phyloP scores from a whole-genome alignment of 768 basidiomycete species.

The Boletus sp. region DNA sequence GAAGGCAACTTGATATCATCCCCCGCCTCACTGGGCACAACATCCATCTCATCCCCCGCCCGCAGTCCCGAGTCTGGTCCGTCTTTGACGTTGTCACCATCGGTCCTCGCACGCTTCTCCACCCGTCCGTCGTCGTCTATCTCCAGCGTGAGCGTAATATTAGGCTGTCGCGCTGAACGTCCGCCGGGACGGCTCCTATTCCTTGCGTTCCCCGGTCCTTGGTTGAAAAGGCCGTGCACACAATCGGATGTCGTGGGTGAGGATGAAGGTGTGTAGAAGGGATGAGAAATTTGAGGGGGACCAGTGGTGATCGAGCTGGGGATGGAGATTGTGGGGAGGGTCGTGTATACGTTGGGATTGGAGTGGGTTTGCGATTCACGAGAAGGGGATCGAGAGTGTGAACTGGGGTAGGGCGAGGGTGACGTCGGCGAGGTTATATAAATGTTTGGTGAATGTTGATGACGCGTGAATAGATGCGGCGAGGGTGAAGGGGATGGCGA shows the following conservation, averaged over 20 bases:
- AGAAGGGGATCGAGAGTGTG: slow-evolving; percentile 22
- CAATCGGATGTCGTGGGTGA: slow-evolving; percentile 29
- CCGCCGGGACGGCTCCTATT: slow-evolving; percentile 29
- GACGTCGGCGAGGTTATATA: slow-evolving; percentile 66
- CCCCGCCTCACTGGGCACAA: slow-evolving; percentile 7
- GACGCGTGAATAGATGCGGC: slow-evolving; percentile 15
- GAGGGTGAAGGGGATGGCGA: slow-evolving; percentile 32
- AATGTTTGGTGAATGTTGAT: slow-evolving; percentile 56
- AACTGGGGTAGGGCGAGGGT: slow-evolving; percentile 28
- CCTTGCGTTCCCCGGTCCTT: slow-evolving; percentile 19
- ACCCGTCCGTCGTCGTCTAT: slow-evolving; percentile 20
- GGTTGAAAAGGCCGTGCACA: slow-evolving; percentile 9
- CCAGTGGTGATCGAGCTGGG: not conserved
- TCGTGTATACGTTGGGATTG: slow-evolving; percentile 4
- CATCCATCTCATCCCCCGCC: slow-evolving; percentile 26
- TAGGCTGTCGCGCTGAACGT: slow-evolving; percentile 24
- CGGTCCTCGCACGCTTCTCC: slow-evolving; percentile 28
- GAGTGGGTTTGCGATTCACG: slow-evolving; percentile 17
- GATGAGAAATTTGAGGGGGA: slow-evolving; percentile 9
- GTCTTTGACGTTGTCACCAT: slow-evolving; percentile 7
- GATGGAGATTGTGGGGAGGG: slow-evolving; percentile 14
- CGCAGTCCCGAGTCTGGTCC: slow-evolving; percentile 8
- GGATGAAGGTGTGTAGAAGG: slow-evolving; percentile 27
- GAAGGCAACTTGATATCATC: slow-evolving; percentile 22
- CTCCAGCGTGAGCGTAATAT: slow-evolving; percentile 30